These are phyloP conservation scores for Alternaria postmessia DNA, from an alignment of 2,329 filamentous ascomycete genomes.

Conservation along the genomic window DNA sequence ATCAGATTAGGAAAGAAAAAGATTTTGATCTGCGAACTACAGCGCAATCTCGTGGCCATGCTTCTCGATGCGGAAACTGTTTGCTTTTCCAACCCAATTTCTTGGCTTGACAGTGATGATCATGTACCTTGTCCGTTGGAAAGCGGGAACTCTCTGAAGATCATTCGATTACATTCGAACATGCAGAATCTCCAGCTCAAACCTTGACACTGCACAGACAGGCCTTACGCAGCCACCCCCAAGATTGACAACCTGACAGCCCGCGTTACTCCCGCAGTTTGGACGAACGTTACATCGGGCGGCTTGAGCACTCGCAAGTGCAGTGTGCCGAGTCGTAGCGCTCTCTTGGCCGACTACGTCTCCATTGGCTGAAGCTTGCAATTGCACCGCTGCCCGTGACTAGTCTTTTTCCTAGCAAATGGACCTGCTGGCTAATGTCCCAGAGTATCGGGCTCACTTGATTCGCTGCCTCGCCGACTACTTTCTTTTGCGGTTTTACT, in stretches of 20 bases:
- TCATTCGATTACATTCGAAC: slow-evolving; percentile 11
- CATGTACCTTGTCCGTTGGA: slow-evolving; percentile 10
- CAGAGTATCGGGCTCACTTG: slow-evolving; percentile 21
- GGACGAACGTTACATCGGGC: slow-evolving; percentile 20
- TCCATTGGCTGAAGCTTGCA: slow-evolving; percentile 23
- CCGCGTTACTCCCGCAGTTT: slow-evolving; percentile 21
- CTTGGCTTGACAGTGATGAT: slow-evolving; percentile 11
- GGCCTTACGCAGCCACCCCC: slow-evolving; percentile 13
- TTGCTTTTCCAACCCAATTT: slow-evolving; percentile 3
- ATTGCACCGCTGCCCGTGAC: slow-evolving; percentile 24
- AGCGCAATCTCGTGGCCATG: slow-evolving; percentile 9
- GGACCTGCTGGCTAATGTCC: slow-evolving; percentile 19
- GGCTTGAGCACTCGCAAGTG: slow-evolving; percentile 14
- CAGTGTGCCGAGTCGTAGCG: slow-evolving; percentile 11
- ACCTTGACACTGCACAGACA: slow-evolving; percentile 7
- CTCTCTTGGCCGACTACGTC: background rate
- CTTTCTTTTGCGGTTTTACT: slow-evolving; percentile 12
- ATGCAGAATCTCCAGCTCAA: slow-evolving; percentile 10
- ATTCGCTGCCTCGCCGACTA: slow-evolving; percentile 30
- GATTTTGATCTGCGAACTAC: slow-evolving; percentile 16
- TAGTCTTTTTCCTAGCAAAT: slow-evolving; percentile 16
- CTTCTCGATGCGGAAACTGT: slow-evolving; percentile 5
- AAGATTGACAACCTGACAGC: slow-evolving; percentile 15
- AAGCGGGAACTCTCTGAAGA: slow-evolving; percentile 10
- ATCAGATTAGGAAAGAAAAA: slow-evolving; percentile 9